Evolutionary conservation across 2,329 filamentous ascomycete genomes (phyloP), one percentile per base, ranked within the genome.

Genomic region (Pseudogymnoascus sp.): DNA sequence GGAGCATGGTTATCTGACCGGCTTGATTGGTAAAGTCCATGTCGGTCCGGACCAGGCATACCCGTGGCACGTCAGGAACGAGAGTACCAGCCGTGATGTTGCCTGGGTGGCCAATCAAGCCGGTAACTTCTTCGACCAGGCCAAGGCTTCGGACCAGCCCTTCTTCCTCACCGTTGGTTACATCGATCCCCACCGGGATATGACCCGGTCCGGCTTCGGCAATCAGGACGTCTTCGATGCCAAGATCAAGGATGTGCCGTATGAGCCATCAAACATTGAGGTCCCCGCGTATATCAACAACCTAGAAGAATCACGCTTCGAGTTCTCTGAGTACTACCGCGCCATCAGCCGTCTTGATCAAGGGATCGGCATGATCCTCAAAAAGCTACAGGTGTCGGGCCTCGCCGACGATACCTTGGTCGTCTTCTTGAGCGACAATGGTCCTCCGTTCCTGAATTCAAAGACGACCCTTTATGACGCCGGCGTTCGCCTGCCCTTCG

Each of bases 11-110:
- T 79, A 80, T 64, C 73, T 70, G 42, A 81, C 79, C 0, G 79
- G 77, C 0, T 76, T 82, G 28, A 68, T 81, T 1, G 78, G 78
- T 3, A 81, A 82, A 66, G 70, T 81, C 0, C 80, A 82, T 58
- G 79, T 81, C 8, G 77, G 77, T 0, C 78, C 78, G 0, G 42
- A 60, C 0, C 58, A 60, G 1, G 71, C 71, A 0, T 80, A 80
- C 62, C 76, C 76, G 0, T 81, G 78, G 78, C 67, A 77, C 42
- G 66, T 73, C 11, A 61, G 69, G 16, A 69, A 73, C 25, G 75
- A 77, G 63, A 79, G 77, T 62, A 70, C 71, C 3, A 79, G 71
- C 2, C 72, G 79, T 11, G 75, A 82, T 63, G 78, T 80, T 4
- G 71, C 71, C 12, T 71, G 70, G 66, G 71, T 75, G 5, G 76